Evolutionary conservation across 2,329 filamentous ascomycete genomes (phyloP).

Genomic region (Cytospora piceae): DNA sequence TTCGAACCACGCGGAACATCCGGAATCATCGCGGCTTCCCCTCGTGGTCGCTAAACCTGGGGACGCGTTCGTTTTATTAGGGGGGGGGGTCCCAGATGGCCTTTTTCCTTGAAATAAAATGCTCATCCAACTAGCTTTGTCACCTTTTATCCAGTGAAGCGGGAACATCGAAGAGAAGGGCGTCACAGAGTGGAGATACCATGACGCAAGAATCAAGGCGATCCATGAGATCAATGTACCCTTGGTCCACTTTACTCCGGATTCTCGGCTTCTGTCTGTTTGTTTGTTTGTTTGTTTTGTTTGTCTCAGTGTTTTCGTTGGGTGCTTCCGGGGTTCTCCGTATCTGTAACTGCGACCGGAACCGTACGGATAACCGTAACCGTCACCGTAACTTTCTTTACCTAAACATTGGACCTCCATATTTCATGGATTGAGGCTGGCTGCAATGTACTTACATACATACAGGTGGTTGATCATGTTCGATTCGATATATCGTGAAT

Average conservation of each 20-base stretch:
- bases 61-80: neutral
- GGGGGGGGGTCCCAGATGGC: neutral
- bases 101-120: neutral
- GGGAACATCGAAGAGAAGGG: neutral
- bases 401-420: too few species aligned
- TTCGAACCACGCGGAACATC: neutral
- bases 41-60: neutral
- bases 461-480: too few species aligned
- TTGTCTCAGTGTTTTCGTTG: neutral
- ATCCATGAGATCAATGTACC: neutral
- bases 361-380: too few species aligned
- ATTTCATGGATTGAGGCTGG: too few species aligned
- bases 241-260: neutral
- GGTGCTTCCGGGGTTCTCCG: too few species aligned
- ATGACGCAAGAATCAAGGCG: neutral
- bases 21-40: conserved; percentile 4
- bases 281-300: neutral
- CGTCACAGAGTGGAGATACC: neutral
- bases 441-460: too few species aligned
- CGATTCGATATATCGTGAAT: too few species aligned
- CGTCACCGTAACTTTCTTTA: too few species aligned
- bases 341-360: too few species aligned
- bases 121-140: neutral
- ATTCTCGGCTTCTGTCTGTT: neutral
- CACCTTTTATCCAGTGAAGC: neutral